Evolutionary conservation across 2,329 filamentous ascomycete genomes (phyloP), one percentile per base, ranked within the genome.

Genomic region (Biscogniauxia mediterranea): DNA sequence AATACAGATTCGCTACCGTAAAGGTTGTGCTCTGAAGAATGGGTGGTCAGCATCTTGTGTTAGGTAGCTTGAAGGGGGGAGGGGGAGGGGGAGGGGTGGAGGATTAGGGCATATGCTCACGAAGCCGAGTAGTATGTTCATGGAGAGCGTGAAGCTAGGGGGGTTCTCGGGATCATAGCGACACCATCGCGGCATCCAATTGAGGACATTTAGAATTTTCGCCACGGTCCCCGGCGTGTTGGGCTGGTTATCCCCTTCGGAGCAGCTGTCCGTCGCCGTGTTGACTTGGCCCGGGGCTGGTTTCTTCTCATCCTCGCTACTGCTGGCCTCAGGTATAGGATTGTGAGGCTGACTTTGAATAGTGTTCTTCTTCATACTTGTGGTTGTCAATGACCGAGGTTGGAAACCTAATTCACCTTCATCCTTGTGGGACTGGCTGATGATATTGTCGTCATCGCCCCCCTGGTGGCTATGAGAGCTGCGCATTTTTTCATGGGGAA

Each of bases 81-180:
- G 23, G 25, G 15, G 52, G 20, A 1, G 2, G 2, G 17, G 20
- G 20, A 17, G 15, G 5, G 13, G n/a, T n/a, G n/a, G n/a, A n/a
- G n/a, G n/a, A n/a, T n/a, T n/a, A n/a, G n/a, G n/a, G n/a, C n/a
- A n/a, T n/a, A 55, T 17, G 68, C 76, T 65, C 66, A 83, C 89
- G 69, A 89, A 82, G 1, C 83, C 88, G 64, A 92, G 92, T 1
- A 93, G 75, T 2, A 92, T 72, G 69, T 93, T 93, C 71, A 91
- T 78, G 2, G 79, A 78, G 67, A 91, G 77, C 1, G 85, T 89
- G 74, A 94, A 92, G 32, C 81, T 79, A 0, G 89, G 89, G 7
- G 90, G 90, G 58, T 84, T 81, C 0, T 84, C 73, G 0, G 86
- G 82, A 66, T 92, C 81, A 78, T 88, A 93, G 53, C 90, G 85